Base-by-base conservation (phyloP, 495 filamentous ascomycete species). In the Neurospora cerealis region DNA sequence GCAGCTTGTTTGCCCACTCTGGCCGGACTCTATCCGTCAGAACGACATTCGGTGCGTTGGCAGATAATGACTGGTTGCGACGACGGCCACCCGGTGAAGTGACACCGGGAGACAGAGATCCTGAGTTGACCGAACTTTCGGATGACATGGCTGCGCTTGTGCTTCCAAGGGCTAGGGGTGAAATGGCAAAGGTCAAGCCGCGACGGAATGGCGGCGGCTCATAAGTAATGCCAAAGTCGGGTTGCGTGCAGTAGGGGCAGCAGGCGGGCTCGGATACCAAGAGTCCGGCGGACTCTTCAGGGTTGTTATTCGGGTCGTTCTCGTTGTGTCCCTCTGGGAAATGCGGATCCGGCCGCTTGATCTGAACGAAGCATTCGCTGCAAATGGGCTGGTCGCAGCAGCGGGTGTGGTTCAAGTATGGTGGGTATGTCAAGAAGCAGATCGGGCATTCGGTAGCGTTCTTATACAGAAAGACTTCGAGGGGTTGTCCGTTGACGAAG, bases 341-440 rank as follows among this genome's bases (percentile, higher is more conserved):
- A 83, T 99, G 96, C 17, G 96, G 96, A 77, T 99, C 96, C 10
- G 95, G 93, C 34, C 96, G 89, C 84, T 97, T 99, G 80, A 99
- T 99, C 80, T 99, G 96, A 10, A 99, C 96, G 77, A 99, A 99
- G 80, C 96, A 99, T 83, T 99, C 96, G 69, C 96, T 98, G 84
- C 96, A 99, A 73, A 99, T 98, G 7, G 93, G 87, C 79, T 99
- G 96, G 78, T 97, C 95, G 81, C 96, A 99, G 79, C 96, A 99
- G 75, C 96, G 86, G 3, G 96, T 98, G 69, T 91, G 92, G 80
- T 99, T 98, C n/a, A 98, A 85, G 79, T 96, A 97, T 3, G 95
- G 95, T 4, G 96, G 96, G 77, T 97, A 99, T 79, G 94, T 95
- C 36, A 99, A 83, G 80, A 98, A 96, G 84, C 96, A 99, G 71